Evolutionary conservation across 108 stramenopile genomes (phyloP), one percentile per base, ranked within the genome.

Genomic region (Conticribra guillardii): DNA sequence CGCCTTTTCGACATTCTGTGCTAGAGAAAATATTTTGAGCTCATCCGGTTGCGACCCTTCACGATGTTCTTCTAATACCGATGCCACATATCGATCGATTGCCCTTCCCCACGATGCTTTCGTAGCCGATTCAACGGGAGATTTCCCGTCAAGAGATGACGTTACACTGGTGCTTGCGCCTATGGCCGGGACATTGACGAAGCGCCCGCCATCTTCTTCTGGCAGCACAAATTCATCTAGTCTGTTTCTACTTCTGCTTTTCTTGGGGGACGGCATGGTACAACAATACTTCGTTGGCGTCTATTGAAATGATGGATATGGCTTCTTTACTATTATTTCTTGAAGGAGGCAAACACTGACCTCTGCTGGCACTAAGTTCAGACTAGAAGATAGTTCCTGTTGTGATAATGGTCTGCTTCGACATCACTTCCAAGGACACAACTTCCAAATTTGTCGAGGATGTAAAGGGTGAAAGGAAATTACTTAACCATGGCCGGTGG

Each of bases 31-130:
- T 19, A 64, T 57, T 1, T 49, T 63, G 47, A 19, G 48, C 30
- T 48, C 50, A 23, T 53, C 67, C 14, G 59, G 48, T 30, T 79
- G 69, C n/a, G 55, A 55, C 5, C 37, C 37, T 5, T 41, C 11
- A 41, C 37, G 37, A 41, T 41, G 37, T 41, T 41, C 37, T 11
- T 41, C 37, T 31, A 79, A 60, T 1, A 79, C 77, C 32, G 59
- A 56, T 45, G 70, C 70, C 8, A 79, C 77, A 31, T 71, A 79
- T 61, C 57, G 48, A 53, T 79, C 77, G 21, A 79, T 79, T 22
- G 69, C 70, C 11, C 77, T 69, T 18, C 46, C 62, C 60, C 69
- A 59, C 33, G 58, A 57, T 29, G 30, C 48, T 22, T 52, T 70
- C 2, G 33, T 33, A n/a, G 18, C 30, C 15, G 33, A 28, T 29